Conservation (phyloP, 2,329 filamentous ascomycete genomes). For the Aspergillus carbonarius region DNA sequence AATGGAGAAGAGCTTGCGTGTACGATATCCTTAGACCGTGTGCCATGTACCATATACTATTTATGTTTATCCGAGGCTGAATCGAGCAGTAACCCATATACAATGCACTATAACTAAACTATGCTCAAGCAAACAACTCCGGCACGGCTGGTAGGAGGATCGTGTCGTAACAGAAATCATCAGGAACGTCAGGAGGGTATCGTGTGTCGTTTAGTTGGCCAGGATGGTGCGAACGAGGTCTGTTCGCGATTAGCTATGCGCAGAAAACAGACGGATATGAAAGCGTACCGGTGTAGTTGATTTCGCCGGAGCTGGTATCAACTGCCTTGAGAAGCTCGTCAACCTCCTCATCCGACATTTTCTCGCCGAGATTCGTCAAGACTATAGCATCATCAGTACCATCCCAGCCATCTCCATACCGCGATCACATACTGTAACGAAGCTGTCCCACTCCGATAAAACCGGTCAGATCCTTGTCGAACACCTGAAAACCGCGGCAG, state of each 20-base stretch:
- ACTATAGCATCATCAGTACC: constrained; percentile 50
- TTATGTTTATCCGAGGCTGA: neutral
- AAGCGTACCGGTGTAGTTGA: constrained; percentile 87
- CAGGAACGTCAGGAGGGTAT: constrained; percentile 27
- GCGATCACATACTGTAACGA: constrained; percentile 66
- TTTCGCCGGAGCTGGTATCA: constrained; percentile 91
- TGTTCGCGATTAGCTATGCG: constrained; percentile 29
- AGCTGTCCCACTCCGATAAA: constrained; percentile 97
- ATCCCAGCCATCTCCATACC: neutral
- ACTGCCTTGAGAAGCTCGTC: constrained; percentile 98
- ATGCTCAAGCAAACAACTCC: constrained; percentile 8
- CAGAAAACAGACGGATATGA: neutral
- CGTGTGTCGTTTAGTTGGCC: constrained; percentile 63
- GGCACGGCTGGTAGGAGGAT: constrained; percentile 4
- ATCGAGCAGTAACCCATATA: constrained; percentile 5
- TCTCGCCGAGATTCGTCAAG: constrained; percentile 95
- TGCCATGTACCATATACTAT: neutral
- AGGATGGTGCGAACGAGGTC: constrained; percentile 85
- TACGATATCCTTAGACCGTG: neutral
- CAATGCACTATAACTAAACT: constrained; percentile 7
- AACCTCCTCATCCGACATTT: constrained; percentile 98
- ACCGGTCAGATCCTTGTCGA: constrained; percentile 98
- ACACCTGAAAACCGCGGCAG: constrained; percentile 97
- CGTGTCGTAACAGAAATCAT: constrained; percentile 18
- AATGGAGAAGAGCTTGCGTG: neutral